Evolutionary conservation across 208 protist species (phyloP).

Genomic region (Acanthamoeba quina): DNA sequence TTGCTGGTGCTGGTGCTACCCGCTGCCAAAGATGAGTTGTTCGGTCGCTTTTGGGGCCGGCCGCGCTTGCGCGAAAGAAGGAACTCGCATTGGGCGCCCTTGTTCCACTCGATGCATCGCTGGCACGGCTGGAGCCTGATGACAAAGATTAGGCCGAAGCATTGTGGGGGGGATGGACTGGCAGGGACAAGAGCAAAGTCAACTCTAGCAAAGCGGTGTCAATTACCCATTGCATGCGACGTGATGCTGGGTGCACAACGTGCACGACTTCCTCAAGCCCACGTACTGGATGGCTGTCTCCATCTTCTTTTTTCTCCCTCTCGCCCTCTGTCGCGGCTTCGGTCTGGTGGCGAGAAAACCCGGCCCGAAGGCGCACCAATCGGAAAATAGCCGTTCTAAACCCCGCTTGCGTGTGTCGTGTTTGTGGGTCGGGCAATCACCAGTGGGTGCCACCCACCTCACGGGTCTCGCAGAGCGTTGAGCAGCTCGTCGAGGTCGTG

Average conservation of each 20-base stretch:
- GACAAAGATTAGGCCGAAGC: not conserved
- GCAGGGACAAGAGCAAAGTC: not conserved
- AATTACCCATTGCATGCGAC: not conserved
- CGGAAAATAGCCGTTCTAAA: too few species aligned
- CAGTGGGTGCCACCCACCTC: too few species aligned
- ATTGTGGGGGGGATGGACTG: too few species aligned
- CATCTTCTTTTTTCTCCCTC: not conserved
- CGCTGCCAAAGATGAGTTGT: too few species aligned
- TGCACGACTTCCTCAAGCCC: conserved; percentile 7
- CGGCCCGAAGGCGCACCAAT: too few species aligned
- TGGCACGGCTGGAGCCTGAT: not conserved
- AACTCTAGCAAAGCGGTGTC: not conserved
- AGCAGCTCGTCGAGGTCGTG: not conserved
- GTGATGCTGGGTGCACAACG: not conserved
- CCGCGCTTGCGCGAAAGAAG: conserved; percentile 1
- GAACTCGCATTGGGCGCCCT: not conserved
- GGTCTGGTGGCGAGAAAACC: too few species aligned
- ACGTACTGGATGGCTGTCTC: not conserved
- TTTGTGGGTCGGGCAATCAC: too few species aligned
- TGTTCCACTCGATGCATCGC: not conserved
- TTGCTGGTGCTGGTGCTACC: not conserved
- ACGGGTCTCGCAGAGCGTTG: not conserved
- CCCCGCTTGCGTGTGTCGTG: too few species aligned
- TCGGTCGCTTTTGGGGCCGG: not conserved
- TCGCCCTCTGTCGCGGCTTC: too few species aligned